Percentiles rank a stretch among this genome's conserved stretches.
Conservation (phyloP, 2,329 filamentous ascomycete genomes). For the Exserohilum rostratum region DNA sequence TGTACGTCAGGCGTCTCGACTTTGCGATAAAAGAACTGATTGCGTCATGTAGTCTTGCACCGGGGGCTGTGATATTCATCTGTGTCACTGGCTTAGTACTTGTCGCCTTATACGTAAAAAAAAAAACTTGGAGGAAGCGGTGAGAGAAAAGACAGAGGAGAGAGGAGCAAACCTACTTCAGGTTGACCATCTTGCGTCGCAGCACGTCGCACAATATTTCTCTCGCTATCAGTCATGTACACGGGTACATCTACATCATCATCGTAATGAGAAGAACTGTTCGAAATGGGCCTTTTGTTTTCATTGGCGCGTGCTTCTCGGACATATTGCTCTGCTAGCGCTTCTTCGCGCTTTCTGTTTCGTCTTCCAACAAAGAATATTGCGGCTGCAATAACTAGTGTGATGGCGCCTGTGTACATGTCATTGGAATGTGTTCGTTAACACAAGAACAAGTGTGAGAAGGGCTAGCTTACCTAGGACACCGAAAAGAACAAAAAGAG, state of each 20-base stretch:
- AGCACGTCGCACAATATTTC: slow-evolving; percentile 17
- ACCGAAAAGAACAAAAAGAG: slow-evolving; percentile 17
- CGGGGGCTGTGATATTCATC: background rate
- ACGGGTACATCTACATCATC: background rate
- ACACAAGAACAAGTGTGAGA: background rate
- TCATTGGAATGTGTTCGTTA: background rate
- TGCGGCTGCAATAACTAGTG: slow-evolving; percentile 12
- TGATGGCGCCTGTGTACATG: slow-evolving; percentile 4
- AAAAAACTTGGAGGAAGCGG: no score
- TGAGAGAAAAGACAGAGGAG: no score
- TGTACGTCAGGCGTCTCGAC: slow-evolving; percentile 17
- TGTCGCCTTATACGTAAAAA: background rate
- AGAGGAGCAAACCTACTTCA: slow-evolving; percentile 9
- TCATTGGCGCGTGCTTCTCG: background rate
- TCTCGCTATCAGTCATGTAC: slow-evolving; percentile 17
- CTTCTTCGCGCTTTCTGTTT: slow-evolving; percentile 4
- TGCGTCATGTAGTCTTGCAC: slow-evolving; percentile 6
- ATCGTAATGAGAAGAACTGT: no score
- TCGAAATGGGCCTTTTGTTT: background rate
- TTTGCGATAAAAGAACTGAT: slow-evolving; percentile 17
- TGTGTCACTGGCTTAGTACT: background rate
- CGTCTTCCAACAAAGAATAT: slow-evolving; percentile 8
- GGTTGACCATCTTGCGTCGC: slow-evolving; percentile 10
- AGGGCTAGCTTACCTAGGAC: slow-evolving; percentile 5
- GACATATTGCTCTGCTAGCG: background rate